Base-by-base conservation (phyloP, 352 stramenopile genomes). In the Phytophthora tubulina region DNA sequence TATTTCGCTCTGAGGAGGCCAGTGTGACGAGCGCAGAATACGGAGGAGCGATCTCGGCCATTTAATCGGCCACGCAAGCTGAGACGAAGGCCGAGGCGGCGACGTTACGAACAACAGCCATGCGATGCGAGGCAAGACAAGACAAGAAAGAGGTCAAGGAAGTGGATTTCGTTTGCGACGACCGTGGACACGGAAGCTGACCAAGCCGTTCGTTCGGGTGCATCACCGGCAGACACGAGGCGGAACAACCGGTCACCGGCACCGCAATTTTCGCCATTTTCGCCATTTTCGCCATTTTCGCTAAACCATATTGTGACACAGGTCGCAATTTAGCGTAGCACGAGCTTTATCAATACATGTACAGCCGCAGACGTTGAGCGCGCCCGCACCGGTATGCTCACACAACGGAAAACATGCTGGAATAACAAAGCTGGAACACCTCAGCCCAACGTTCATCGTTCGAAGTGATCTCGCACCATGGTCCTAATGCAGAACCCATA, bases 21-120 rank as follows among this genome's bases (percentile, higher is more conserved):
- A 56, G 56, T 58, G 48, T 64, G 65, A 78, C 65, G 59, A 73
- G 46, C 54, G 58, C 50, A 66, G 60, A 73, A 63, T 76, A 72
- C 60, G 51, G 41, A 53, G 49, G 55, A 66, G 46, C 52, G 38
- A 64, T 36, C 2, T 63, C 32, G 55, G 54, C 56, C 55, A 66
- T 58, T 73, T 65, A 70, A 70, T 64, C 32, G 51, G 33, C n/a
- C 39, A 32, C 11, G n/a, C 6, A 38, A 32, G 63, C 39, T 73
- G 64, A 69, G 54, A 77, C 64, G 70, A 73, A 70, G 39, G 38
- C 6, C 7, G 17, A 60, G 46, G 41, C 45, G 42, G 53, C 61
- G 49, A 41, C 67, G 66, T 75, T 78, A 78, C 67, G 66, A 79
- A 73, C 51, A 67, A n/a, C 51, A 67, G 45, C 42, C 51, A 63